A percentile compares a stretch with the other conserved stretches of the same genome.
phyloP scores from a whole-genome alignment of 805 yeast genomes.

The Cyberlindnera sargentensis region DNA sequence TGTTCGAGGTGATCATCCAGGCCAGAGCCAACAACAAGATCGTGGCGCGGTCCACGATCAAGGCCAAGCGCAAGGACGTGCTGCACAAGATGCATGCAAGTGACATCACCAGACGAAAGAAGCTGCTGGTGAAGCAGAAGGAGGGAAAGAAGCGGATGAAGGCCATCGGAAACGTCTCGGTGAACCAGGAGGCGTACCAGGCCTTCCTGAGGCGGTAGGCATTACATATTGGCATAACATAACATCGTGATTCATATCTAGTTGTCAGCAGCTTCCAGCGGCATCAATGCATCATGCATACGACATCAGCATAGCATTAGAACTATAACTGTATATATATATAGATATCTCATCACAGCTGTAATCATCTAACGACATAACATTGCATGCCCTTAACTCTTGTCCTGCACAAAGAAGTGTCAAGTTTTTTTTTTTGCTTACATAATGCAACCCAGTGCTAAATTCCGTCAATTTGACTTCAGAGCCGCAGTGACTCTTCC shows the following conservation, averaged over 20 bases:
- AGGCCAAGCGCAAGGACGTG: conserved; percentile 93
- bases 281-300: too few relatives aligned
- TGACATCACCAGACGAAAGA: conserved; percentile 84
- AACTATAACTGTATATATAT: background rate
- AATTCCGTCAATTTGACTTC: too few relatives aligned
- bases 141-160: conserved; percentile 88
- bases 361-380: too few relatives aligned
- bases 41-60: conserved; percentile 87
- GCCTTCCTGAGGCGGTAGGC: conserved; percentile 50
- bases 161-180: conserved; percentile 67
- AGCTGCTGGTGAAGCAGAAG: conserved; percentile 79
- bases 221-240: too few relatives aligned
- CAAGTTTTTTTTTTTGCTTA: too few relatives aligned
- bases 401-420: too few relatives aligned
- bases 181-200: conserved; percentile 83
- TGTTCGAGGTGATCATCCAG: conserved; percentile 89
- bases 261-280: too few relatives aligned
- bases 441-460: too few relatives aligned
- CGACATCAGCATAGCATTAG: background rate
- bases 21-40: conserved; percentile 77
- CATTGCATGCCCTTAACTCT: too few relatives aligned
- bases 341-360: too few relatives aligned
- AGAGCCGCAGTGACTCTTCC: too few relatives aligned
- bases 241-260: too few relatives aligned
- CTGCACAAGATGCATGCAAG: conserved; percentile 89